Conservation (phyloP, 192 early-diverging fungal genomes). For the Coemansia sp. region DNA sequence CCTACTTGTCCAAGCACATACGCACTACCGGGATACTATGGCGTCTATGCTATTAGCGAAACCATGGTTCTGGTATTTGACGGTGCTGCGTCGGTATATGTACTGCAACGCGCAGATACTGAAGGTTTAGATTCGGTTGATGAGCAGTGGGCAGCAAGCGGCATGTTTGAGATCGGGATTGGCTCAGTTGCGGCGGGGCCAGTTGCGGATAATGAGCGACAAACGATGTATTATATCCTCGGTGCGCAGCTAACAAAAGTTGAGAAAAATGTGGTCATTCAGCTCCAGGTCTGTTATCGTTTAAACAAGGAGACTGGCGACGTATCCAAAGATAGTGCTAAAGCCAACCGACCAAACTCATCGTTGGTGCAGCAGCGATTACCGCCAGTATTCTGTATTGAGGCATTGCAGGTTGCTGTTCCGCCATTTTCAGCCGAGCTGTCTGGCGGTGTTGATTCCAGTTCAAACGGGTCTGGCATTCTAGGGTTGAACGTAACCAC, state of each 20-base stretch:
- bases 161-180: slow-evolving; percentile 29
- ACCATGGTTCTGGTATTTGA: slow-evolving; percentile 34
- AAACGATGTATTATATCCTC: slow-evolving; percentile 26
- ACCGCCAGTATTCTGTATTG: slow-evolving; percentile 26
- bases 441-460: not conserved
- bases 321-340: not conserved
- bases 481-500: not conserved
- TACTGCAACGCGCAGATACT: slow-evolving; percentile 7
- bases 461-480: not conserved
- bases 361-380: not conserved
- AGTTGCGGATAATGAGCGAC: slow-evolving; percentile 1
- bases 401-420: slow-evolving; percentile 28
- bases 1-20: slow-evolving; percentile 12
- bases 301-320: slow-evolving; percentile 5
- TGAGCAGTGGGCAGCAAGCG: slow-evolving; percentile 20
- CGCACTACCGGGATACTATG: slow-evolving; percentile 34
- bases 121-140: not conserved
- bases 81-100: slow-evolving; percentile 31
- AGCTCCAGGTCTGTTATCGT: slow-evolving; percentile 33
- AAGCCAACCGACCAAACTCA: not conserved
- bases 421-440: not conserved
- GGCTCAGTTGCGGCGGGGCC: slow-evolving; percentile 39
- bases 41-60: slow-evolving; percentile 17
- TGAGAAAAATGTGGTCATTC: slow-evolving; percentile 1
- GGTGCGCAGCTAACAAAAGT: slow-evolving; percentile 17